Evolutionary conservation across 2,329 filamentous ascomycete species (phyloP).

Genomic region (Balansia obtecta): DNA sequence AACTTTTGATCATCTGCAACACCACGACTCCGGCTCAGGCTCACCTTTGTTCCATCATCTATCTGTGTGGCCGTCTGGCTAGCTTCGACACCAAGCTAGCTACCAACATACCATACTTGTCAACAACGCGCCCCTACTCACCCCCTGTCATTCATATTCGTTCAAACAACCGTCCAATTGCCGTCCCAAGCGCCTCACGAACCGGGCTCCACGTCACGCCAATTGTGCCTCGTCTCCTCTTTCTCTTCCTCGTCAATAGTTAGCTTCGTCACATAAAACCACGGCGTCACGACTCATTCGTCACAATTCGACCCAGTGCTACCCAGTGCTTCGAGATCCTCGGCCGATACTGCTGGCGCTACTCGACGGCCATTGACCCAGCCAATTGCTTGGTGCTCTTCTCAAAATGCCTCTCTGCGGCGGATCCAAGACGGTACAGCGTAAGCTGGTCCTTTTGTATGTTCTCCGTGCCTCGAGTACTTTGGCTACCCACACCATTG

Average conservation of each 20-base stretch:
- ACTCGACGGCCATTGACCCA: not conserved
- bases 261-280: not conserved
- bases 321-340: not conserved
- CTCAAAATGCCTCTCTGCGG: slow-evolving; percentile 37
- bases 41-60: not conserved
- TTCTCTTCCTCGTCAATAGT: not conserved
- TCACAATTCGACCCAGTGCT: not conserved
- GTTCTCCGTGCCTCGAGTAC: slow-evolving; percentile 8
- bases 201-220: not conserved
- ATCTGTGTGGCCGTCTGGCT: not conserved
- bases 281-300: not conserved
- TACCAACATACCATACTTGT: not conserved
- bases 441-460: slow-evolving; percentile 88
- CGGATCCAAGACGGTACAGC: slow-evolving; percentile 75
- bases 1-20: no score
- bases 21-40: no score
- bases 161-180: not conserved
- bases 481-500: not conserved
- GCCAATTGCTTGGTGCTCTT: not conserved
- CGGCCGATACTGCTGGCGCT: not conserved
- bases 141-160: not conserved
- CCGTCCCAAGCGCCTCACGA: not conserved
- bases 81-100: not conserved
- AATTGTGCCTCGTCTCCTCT: not conserved
- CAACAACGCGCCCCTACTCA: not conserved